These are phyloP conservation scores for Suillus weaverae DNA, from an alignment of 768 basidiomycete species.

Conservation along the genomic window DNA sequence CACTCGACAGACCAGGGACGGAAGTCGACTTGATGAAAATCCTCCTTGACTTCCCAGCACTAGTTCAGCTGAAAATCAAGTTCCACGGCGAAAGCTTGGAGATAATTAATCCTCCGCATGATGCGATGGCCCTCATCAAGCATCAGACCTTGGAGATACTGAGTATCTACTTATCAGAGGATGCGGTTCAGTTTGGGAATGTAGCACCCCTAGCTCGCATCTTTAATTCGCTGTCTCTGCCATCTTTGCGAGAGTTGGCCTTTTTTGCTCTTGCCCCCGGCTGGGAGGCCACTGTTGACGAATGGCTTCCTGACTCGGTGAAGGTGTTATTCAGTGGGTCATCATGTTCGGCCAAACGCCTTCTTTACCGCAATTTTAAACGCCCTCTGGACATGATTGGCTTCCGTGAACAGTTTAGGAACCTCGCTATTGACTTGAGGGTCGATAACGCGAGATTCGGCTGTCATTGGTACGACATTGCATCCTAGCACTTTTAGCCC, in stretches of 20 bases:
- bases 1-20: conserved; percentile 16
- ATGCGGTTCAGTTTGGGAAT: conserved; percentile 22
- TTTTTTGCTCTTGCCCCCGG: conserved; percentile 10
- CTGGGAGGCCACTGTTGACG: neutral
- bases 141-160: conserved; percentile 8
- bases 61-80: conserved; percentile 18
- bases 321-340: neutral
- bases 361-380: conserved; percentile 1
- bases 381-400: neutral
- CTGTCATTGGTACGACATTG: neutral
- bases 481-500: too few relatives aligned
- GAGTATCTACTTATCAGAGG: conserved; percentile 22
- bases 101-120: conserved; percentile 8
- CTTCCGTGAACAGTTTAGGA: neutral
- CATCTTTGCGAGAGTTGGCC: conserved; percentile 17
- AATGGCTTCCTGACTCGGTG: conserved; percentile 17
- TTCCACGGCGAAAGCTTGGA: conserved; percentile 14
- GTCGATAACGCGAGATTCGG: neutral
- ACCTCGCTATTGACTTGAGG: neutral
- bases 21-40: conserved; percentile 14
- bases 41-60: conserved; percentile 18
- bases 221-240: conserved; percentile 23
- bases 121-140: conserved; percentile 15
- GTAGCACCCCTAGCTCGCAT: conserved; percentile 17
- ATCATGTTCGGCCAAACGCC: neutral